Evolutionary conservation across 2,329 filamentous ascomycete genomes (phyloP), one percentile per base, ranked within the genome.

Genomic region (Westerdykella aurantiaca): DNA sequence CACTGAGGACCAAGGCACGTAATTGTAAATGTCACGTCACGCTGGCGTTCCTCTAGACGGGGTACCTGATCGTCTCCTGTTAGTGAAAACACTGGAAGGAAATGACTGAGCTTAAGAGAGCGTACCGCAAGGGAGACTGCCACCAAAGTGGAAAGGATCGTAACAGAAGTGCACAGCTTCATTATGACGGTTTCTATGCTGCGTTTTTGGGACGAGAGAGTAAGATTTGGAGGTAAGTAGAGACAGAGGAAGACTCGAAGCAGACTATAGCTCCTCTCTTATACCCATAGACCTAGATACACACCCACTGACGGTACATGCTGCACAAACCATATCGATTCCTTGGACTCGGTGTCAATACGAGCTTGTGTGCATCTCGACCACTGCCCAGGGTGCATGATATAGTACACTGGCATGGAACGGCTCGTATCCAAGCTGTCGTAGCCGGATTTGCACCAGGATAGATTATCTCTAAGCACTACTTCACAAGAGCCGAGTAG

Each of bases 1-100:
- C 53, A 56, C 6, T 40, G 42, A 1, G 46, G 46, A 4, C 55
- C 55, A n/a, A 60, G 51, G 38, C 60, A 62, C 14, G 58, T 61
- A 9, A 60, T 56, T 4, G 54, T 57, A 38, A 48, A 62, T 11
- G 57, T 61, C 13, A 38, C 44, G 21, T 53, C 46, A 2, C 46
- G 38, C 45, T 62, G 58, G 5, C 55, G 55, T n/a, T 50, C 49
- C 17, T 53, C 55, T 0, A 57, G 40, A 18, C 33, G 33, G 33
- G 17, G 50, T 42, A 10, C 54, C 47, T 21, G 50, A 55, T 38
- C 55, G 60, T 13, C 11, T 29, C 43, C 53, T 17, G 41, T 38
- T 25, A 18, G 34, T 17, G 14, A 39, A 23, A 13, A 13, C 4
- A 35, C 25, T 31, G 14, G 16, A 34, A 23, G 31, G 31, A 38